Conservation (phyloP, 768 basidiomycete species). For the Leccinum subgranulosum region DNA sequence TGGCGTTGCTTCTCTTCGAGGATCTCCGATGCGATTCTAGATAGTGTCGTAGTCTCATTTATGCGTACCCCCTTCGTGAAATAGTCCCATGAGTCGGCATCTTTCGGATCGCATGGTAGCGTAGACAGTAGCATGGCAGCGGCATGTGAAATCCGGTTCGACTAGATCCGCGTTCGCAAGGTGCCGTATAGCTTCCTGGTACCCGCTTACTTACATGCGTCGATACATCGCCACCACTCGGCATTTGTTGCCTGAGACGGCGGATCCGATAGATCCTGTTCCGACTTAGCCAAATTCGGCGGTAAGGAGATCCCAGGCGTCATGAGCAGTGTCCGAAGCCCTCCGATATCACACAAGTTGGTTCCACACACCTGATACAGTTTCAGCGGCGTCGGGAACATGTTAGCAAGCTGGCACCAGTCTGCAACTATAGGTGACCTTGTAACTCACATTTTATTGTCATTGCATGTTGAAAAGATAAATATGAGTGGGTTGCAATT, state of each 20-base stretch:
- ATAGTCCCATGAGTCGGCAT: neutral
- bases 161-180: neutral
- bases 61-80: neutral
- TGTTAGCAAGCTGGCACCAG: no score
- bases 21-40: neutral
- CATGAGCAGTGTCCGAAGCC: no score
- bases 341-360: no score
- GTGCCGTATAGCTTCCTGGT: neutral
- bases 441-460: no score
- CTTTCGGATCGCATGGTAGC: neutral
- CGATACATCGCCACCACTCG: neutral
- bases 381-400: no score
- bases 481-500: no score
- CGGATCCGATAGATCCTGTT: neutral
- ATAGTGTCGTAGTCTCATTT: neutral
- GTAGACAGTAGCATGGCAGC: neutral
- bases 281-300: neutral
- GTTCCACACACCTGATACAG: no score
- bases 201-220: neutral
- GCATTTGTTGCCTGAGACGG: neutral
- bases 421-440: no score
- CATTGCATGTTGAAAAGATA: no score
- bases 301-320: neutral
- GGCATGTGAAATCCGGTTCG: neutral
- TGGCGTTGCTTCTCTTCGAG: neutral